Percentiles rank a stretch among this genome's conserved stretches.
These are phyloP conservation scores for Apiospora saccharicola DNA, from an alignment of 2,329 filamentous ascomycete species.

Conservation along the genomic window DNA sequence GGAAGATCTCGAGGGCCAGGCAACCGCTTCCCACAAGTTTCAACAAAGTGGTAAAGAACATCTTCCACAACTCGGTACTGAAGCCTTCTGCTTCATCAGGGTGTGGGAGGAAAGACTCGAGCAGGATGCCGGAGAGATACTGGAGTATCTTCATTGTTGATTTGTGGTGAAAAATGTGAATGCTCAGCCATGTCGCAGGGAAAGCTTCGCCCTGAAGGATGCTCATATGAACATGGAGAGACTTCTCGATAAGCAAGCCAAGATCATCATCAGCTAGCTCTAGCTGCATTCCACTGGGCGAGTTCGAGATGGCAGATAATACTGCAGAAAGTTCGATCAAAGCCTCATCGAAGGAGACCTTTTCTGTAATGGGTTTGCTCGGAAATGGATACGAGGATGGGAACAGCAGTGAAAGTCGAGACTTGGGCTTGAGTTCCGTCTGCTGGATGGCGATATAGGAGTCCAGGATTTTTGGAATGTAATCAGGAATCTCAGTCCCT, in stretches of 20 bases:
- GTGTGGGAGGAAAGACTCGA: conserved; percentile 85
- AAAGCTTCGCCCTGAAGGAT: conserved; percentile 91
- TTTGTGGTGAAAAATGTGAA: conserved; percentile 92
- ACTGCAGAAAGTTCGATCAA: conserved; percentile 89
- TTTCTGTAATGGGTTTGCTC: conserved; percentile 67
- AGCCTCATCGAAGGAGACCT: conserved; percentile 77
- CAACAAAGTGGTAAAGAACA: conserved; percentile 88
- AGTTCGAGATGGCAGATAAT: conserved; percentile 80
- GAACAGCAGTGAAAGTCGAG: conserved; percentile 85
- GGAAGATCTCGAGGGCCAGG: conserved; percentile 91
- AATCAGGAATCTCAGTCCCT: conserved; percentile 82
- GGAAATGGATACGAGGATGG: conserved; percentile 91
- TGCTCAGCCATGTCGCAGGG: conserved; percentile 87
- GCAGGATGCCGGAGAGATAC: conserved; percentile 79
- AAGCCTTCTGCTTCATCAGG: conserved; percentile 92
- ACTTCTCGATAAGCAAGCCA: conserved; percentile 76
- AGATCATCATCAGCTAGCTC: conserved; percentile 79
- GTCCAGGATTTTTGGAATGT: conserved; percentile 88
- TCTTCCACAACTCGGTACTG: conserved; percentile 92
- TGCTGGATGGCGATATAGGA: conserved; percentile 83
- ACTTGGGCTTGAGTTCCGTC: conserved; percentile 59
- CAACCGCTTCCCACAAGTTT: conserved; percentile 89
- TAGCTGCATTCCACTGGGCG: conserved; percentile 76
- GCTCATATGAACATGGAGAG: conserved; percentile 85
- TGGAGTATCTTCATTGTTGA: conserved; percentile 87